Evolutionary conservation across 768 basidiomycete species (phyloP).

Genomic region (Kockovaella imperatae): DNA sequence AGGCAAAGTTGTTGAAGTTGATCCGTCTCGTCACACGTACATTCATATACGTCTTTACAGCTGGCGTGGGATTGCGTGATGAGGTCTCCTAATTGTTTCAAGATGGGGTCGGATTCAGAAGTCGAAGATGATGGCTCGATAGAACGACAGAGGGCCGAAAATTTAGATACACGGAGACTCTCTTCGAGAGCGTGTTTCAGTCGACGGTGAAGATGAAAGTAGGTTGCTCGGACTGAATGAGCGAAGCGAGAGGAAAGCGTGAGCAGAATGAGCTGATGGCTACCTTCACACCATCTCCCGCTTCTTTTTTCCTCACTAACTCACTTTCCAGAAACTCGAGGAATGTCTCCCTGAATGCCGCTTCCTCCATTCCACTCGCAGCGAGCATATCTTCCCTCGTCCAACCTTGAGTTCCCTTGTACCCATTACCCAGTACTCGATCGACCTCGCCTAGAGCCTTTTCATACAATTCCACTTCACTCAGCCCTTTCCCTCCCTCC

Average conservation of each 20-base stretch:
- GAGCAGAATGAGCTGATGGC: background rate
- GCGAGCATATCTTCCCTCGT: constrained; percentile 67
- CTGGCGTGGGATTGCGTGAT: constrained; percentile 74
- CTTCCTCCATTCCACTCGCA: constrained; percentile 54
- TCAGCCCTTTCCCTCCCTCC: background rate
- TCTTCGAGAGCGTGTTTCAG: constrained; percentile 74
- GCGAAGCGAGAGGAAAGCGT: background rate
- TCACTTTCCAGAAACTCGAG: constrained; percentile 71
- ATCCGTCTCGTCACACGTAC: constrained; percentile 72
- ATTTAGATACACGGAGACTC: constrained; percentile 69
- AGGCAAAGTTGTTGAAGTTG: constrained; percentile 58
- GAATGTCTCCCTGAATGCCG: constrained; percentile 60
- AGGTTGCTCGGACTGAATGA: constrained; percentile 61
- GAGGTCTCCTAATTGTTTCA: constrained; percentile 56
- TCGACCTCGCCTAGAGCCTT: constrained; percentile 52
- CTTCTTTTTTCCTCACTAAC: too few species aligned
- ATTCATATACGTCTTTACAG: constrained; percentile 64
- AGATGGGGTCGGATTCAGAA: constrained; percentile 9
- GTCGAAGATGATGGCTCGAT: background rate
- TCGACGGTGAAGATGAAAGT: constrained; percentile 76
- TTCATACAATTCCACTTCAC: constrained; percentile 4
- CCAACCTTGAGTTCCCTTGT: constrained; percentile 54
- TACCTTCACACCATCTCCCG: too few species aligned
- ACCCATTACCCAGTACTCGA: constrained; percentile 17
- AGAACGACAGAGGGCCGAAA: constrained; percentile 60